Base-by-base conservation (phyloP, 2,329 filamentous ascomycete species). In the Penicillium hesseltinei region DNA sequence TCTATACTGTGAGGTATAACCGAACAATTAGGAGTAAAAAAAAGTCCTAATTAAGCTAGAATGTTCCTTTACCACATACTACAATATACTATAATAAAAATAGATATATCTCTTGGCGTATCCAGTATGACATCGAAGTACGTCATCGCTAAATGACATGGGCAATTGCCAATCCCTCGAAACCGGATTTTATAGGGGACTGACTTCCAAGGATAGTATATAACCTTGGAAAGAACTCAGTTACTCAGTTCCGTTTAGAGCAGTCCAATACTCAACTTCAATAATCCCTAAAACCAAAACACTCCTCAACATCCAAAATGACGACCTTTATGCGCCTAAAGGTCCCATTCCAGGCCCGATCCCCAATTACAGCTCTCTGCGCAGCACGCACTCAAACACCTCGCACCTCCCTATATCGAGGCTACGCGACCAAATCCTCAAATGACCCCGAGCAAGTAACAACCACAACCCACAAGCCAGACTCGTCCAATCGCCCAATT, bases 401-500 rank as follows among this genome's bases (percentile, higher is more conserved):
- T n/a, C 21, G 31, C 31, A 21, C 27, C 23, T 23, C 39, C 6
- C 4, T 35, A 10, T 25, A 19, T 21, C 36, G 43, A 47, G 23
- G 19, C 42, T 57, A 53, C 23, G 49, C 49, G 5, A 51, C 27
- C 42, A 57, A 57, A 52, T 35, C 50, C 40, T 45, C 50, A 19
- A 57, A 43, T 23, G 36, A 57, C 29, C 44, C 51, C 3, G 29
- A 49, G 13, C 51, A 54, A 43, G n/a, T 36, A 19, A 21, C 31
- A 11, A 45, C 38, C 36, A 40, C 27, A 8, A 46, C 35, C 29
- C n/a, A 15, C 11, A 17, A 25, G 8, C 6, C 40, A 47, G 29
- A 23, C 42, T 43, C 29, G 2, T n/a, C 49, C 15, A 64, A 58
- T 29, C 51, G 57, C n/a, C 61, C 55, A 7, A 66, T 62, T 21